Evolutionary conservation across 805 yeast genomes (phyloP), one percentile per base, ranked within the genome.

Genomic region (Candida arabinofermentans): DNA sequence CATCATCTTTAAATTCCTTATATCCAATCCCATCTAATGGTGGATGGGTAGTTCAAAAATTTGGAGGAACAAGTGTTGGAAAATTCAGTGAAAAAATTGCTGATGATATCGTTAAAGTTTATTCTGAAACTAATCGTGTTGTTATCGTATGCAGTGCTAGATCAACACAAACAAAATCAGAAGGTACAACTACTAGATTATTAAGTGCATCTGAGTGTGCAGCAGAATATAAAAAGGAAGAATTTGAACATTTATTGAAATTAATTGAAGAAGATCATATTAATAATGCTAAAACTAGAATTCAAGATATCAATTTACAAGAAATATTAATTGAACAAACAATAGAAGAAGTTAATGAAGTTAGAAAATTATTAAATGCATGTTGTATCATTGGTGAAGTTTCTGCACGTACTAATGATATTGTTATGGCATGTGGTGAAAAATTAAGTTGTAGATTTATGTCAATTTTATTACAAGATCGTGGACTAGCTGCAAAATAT

Each of bases 101-200:
- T 22, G 84, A 85, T 45, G 86, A 88, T 50, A 88, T 93, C 37
- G 86, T 93, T 36, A 79, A 79, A 56, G 77, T 71, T 19, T 87
- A 79, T 59, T 69, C 80, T 27, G 65, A 74, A 30, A 66, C 67
- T 36, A 73, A 72, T 50, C 74, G 83, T 41, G 96, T 90, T 13
- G 97, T 95, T 2, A 95, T 91, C 19, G 99, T 93, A 3, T 93
- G 99, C 63, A 85, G 95, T 26, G 99, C 99, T 3, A 76, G 99
- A 51, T 87, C 96, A 12, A 81, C 96, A 1, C 75, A 85, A 47
- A 84, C 96, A 30, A 93, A 93, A 60, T 79, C 87, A 18, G 96
- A 91, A 62, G 99, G 99, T 39, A 93, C 99, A 34, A 93, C 99
- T 5, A 84, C 95, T 3, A 69, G 98, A 50, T 71, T 93, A 19